Evolutionary conservation across 2,329 filamentous ascomycete genomes (phyloP).

Genomic region (Trichoderma polysporum): DNA sequence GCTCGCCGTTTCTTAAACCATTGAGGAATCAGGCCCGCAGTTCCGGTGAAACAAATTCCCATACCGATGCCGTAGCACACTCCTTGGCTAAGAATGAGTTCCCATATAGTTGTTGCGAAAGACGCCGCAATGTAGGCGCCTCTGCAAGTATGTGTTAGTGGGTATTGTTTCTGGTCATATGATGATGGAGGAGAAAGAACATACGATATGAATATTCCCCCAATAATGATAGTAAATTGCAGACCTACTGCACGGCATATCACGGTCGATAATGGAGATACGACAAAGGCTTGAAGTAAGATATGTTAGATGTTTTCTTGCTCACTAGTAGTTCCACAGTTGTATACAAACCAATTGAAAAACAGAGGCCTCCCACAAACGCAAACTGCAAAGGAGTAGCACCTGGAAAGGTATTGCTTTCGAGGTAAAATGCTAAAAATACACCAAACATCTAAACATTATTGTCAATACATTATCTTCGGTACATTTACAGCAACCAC

Average conservation of each 20-base stretch:
- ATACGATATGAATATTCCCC: slow-evolving; percentile 10
- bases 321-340: slow-evolving; percentile 59
- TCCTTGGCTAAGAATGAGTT: slow-evolving; percentile 73
- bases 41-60: slow-evolving; percentile 72
- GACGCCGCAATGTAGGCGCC: slow-evolving; percentile 59
- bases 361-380: slow-evolving; percentile 60
- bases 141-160: neutral
- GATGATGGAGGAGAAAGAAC: neutral
- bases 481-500: neutral
- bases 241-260: neutral
- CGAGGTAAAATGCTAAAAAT: slow-evolving; percentile 58
- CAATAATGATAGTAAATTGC: neutral
- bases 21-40: slow-evolving; percentile 66
- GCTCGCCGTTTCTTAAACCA: slow-evolving; percentile 72
- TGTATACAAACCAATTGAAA: slow-evolving; percentile 51
- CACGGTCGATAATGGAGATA: neutral
- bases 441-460: slow-evolving; percentile 34
- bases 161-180: too few species aligned
- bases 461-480: neutral
- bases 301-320: slow-evolving; percentile 58
- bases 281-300: slow-evolving; percentile 38
- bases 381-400: slow-evolving; percentile 68
- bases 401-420: slow-evolving; percentile 59
- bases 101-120: slow-evolving; percentile 64
- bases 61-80: slow-evolving; percentile 74